Conservation (phyloP, 164 flowering plant species). For the Vitis rotundifolia region DNA sequence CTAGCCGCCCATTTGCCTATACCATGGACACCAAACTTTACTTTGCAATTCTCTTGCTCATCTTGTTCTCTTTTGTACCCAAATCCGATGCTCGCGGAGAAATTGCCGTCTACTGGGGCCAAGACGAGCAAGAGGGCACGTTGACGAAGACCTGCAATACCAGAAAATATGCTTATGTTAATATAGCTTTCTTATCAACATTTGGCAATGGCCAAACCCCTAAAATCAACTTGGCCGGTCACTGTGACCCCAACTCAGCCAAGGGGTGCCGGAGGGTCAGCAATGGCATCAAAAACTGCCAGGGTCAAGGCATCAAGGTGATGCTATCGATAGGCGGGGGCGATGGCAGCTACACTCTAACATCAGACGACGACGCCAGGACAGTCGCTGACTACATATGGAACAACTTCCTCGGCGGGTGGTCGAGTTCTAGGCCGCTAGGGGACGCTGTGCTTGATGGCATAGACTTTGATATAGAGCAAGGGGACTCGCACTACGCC, state of each 20-base stretch:
- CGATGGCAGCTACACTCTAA: constrained; percentile 15
- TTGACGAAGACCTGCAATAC: constrained; percentile 14
- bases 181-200: constrained; percentile 17
- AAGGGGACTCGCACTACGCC: constrained; percentile 17
- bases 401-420: constrained; percentile 29
- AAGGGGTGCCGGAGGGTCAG: constrained; percentile 9
- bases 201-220: constrained; percentile 20
- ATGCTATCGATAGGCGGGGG: constrained; percentile 19
- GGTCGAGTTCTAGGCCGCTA: constrained; percentile 18
- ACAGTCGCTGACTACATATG: constrained; percentile 26
- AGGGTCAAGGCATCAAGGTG: constrained; percentile 15
- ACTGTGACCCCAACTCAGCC: constrained; percentile 6
- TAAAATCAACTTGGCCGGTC: constrained; percentile 20
- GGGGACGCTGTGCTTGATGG: constrained; percentile 32
- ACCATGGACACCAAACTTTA: too few species aligned
- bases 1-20: too few species aligned
- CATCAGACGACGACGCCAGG: constrained; percentile 25
- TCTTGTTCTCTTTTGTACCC: neutral
- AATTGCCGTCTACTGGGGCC: constrained; percentile 24
- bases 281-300: constrained; percentile 13
- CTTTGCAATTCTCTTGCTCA: neutral
- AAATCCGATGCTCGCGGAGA: constrained; percentile 3
- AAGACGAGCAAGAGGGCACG: constrained; percentile 15
- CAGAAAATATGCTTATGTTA: constrained; percentile 14
- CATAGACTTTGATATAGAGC: constrained; percentile 31